A percentile compares a stretch with the other conserved stretches of the same genome.
Evolutionary conservation across 202 grass and related monocot species (phyloP).

Genomic region (Panicum hallii): DNA sequence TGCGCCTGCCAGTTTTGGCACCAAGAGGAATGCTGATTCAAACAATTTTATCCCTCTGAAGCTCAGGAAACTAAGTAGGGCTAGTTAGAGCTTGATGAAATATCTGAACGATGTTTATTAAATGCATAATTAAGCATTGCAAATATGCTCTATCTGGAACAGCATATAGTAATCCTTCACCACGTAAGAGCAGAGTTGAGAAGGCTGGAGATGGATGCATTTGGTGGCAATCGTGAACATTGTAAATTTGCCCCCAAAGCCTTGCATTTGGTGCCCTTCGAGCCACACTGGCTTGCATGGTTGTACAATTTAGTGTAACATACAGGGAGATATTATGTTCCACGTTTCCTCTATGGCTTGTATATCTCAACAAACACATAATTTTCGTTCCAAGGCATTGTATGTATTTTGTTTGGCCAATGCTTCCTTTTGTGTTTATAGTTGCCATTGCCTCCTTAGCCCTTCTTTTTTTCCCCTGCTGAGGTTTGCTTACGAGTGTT

Average conservation of each 20-base stretch:
- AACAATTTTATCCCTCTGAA: slow-evolving; percentile 49
- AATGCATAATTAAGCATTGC: slow-evolving; percentile 27
- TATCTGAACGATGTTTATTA: not conserved
- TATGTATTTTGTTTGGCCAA: not conserved
- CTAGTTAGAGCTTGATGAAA: slow-evolving; percentile 25
- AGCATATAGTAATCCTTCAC: not conserved
- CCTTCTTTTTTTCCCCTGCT: not conserved
- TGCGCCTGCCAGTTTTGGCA: slow-evolving; percentile 43
- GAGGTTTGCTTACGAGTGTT: not conserved
- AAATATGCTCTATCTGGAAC: slow-evolving; percentile 1
- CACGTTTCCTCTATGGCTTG: not conserved
- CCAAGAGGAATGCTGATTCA: slow-evolving; percentile 54
- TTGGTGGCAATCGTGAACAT: slow-evolving; percentile 42
- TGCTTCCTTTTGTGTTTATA: not conserved
- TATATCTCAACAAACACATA: slow-evolving; percentile 10
- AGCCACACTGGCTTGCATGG: slow-evolving; percentile 8
- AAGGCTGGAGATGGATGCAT: slow-evolving; percentile 2
- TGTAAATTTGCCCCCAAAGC: slow-evolving; percentile 13
- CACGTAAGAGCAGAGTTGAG: not conserved
- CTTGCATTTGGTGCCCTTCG: not conserved
- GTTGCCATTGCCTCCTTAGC: not conserved
- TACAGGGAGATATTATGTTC: slow-evolving; percentile 2
- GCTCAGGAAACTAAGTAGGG: slow-evolving; percentile 52
- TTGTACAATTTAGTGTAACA: not conserved
- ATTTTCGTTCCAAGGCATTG: not conserved